Percentiles rank a stretch among this genome's conserved stretches.
These are phyloP conservation scores for Scedosporium apiospermum DNA, from an alignment of 2,329 filamentous ascomycete species.

Conservation along the genomic window DNA sequence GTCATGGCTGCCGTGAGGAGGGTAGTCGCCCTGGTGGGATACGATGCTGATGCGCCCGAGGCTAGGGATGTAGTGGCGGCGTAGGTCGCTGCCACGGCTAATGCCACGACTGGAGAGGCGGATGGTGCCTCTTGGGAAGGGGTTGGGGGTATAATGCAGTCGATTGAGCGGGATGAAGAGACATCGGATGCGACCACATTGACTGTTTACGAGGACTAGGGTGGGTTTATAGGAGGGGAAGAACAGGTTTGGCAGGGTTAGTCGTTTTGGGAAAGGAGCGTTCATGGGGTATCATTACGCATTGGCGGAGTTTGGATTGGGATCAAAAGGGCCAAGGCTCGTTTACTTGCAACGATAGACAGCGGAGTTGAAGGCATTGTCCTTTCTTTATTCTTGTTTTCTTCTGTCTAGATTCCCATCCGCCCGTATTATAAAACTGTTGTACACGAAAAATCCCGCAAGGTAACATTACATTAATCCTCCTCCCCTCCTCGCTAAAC, in stretches of 20 bases:
- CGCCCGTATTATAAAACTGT: background rate
- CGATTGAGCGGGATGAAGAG: no score
- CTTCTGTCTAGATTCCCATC: background rate
- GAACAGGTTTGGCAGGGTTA: no score
- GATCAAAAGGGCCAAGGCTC: no score
- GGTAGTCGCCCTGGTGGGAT: slow-evolving; percentile 12
- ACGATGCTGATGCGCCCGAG: slow-evolving; percentile 45
- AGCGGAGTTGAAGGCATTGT: background rate
- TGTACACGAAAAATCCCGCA: background rate
- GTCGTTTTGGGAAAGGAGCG: no score
- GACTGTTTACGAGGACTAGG: background rate
- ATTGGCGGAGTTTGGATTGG: no score
- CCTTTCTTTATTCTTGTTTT: background rate
- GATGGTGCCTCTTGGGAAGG: background rate
- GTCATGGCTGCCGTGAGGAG: slow-evolving; percentile 3
- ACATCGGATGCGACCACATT: background rate
- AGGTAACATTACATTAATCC: background rate
- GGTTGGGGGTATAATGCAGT: no score
- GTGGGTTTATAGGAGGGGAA: no score
- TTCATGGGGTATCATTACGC: no score
- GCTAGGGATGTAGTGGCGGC: slow-evolving; percentile 52
- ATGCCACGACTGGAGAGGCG: background rate
- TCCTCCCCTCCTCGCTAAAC: background rate
- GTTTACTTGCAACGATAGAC: no score
- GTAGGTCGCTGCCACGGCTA: slow-evolving; percentile 29